Evolutionary conservation across 1,139 yeast genomes (phyloP).

Genomic region (Suhomyces maxii): DNA sequence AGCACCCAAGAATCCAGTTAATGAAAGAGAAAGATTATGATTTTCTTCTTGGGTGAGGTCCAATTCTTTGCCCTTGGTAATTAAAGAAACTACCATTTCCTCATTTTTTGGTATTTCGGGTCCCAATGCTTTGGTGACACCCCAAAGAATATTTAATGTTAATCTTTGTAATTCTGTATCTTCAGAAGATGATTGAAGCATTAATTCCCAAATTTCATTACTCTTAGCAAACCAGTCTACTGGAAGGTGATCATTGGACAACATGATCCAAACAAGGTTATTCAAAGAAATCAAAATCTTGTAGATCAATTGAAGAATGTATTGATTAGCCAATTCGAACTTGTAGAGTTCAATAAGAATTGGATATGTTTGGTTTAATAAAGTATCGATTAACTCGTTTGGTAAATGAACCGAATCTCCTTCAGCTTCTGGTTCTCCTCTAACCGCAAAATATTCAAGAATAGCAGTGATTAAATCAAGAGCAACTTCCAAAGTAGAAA

Average conservation of each 20-base stretch:
- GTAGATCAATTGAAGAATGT: constrained; percentile 40
- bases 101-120: constrained; percentile 26
- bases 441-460: constrained; percentile 55
- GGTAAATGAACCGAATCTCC: constrained; percentile 22
- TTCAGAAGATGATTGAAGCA: constrained; percentile 21
- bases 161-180: constrained; percentile 40
- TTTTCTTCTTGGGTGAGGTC: constrained; percentile 12
- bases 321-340: constrained; percentile 28
- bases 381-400: constrained; percentile 24
- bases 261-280: constrained; percentile 61
- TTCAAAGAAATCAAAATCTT: constrained; percentile 68
- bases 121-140: constrained; percentile 49
- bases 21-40: constrained; percentile 23
- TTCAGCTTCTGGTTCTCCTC: constrained; percentile 20
- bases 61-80: constrained; percentile 21
- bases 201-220: constrained; percentile 39
- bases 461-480: constrained; percentile 75
- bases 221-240: constrained; percentile 36
- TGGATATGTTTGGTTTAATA: constrained; percentile 39
- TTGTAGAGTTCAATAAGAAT: constrained; percentile 39
- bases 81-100: constrained; percentile 26
- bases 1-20: constrained; percentile 55
- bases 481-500: constrained; percentile 66
- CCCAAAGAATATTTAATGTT: constrained; percentile 63
- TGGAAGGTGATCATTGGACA: constrained; percentile 35